These are phyloP conservation scores for Biscogniauxia sp. DNA, from an alignment of 2,329 filamentous ascomycete species.

Conservation along the genomic window DNA sequence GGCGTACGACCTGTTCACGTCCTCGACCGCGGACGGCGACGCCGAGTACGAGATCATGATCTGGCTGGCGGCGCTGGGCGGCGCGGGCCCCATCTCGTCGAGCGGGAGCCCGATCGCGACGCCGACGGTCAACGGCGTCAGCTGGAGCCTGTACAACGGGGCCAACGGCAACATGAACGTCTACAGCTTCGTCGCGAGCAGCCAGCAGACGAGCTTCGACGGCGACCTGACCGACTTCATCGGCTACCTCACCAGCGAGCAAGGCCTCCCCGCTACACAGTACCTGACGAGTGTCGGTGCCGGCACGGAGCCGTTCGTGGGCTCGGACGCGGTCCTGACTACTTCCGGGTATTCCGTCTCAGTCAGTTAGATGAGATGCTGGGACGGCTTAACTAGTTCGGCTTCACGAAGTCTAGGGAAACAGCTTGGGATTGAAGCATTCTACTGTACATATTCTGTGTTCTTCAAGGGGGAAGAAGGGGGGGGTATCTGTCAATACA, in stretches of 20 bases:
- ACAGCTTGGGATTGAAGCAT: not conserved
- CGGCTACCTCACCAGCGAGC: constrained; percentile 45
- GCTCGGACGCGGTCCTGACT: constrained; percentile 43
- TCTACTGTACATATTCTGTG: not conserved
- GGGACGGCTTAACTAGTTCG: too few relatives aligned
- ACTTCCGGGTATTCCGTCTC: constrained; percentile 25
- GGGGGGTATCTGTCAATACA: constrained; percentile 5
- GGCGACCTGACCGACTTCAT: constrained; percentile 55
- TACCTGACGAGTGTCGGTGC: constrained; percentile 49
- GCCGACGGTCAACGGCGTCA: constrained; percentile 47
- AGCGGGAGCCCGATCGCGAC: constrained; percentile 52
- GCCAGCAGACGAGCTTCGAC: constrained; percentile 45
- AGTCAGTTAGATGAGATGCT: constrained; percentile 8
- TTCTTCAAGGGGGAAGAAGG: not conserved
- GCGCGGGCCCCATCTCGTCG: constrained; percentile 34
- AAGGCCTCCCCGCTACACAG: constrained; percentile 45
- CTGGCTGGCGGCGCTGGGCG: constrained; percentile 29
- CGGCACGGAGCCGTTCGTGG: constrained; percentile 51
- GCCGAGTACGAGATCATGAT: constrained; percentile 57
- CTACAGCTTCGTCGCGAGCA: constrained; percentile 45
- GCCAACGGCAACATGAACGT: constrained; percentile 55
- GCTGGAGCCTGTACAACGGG: constrained; percentile 56
- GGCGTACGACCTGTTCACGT: constrained; percentile 59
- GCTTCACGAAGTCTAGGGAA: not conserved
- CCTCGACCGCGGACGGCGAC: constrained; percentile 40